phyloP scores from a whole-genome alignment of 1,139 yeast genomes.

The Protomyces pachydermus region DNA sequence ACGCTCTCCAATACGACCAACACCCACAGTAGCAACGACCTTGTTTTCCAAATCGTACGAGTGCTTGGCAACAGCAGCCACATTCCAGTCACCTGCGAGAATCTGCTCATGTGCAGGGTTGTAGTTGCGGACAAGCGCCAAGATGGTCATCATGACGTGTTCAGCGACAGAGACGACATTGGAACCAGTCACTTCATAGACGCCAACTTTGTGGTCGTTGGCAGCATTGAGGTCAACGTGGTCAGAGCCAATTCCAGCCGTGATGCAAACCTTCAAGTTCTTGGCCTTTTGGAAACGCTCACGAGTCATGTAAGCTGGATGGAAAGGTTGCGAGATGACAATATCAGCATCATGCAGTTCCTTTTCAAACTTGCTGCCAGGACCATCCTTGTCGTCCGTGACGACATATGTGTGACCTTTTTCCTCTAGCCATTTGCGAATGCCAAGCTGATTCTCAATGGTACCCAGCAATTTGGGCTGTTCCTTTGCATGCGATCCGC shows the following conservation, averaged over 20 bases:
- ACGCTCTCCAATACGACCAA: constrained; percentile 76
- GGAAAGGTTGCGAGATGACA: constrained; percentile 77
- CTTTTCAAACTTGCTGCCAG: constrained; percentile 54
- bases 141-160: constrained; percentile 70
- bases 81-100: constrained; percentile 61
- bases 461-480: constrained; percentile 63
- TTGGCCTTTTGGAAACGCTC: constrained; percentile 67
- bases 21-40: constrained; percentile 72
- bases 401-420: constrained; percentile 65
- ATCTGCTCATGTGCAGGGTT: constrained; percentile 74
- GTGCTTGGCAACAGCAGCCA: constrained; percentile 70
- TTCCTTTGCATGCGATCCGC: constrained; percentile 50
- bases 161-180: constrained; percentile 78
- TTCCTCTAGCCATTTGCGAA: constrained; percentile 58
- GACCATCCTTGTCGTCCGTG: constrained; percentile 69
- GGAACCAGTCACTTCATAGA: constrained; percentile 76
- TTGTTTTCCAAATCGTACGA: constrained; percentile 72
- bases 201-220: constrained; percentile 58
- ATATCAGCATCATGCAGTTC: constrained; percentile 67
- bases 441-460: constrained; percentile 69
- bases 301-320: constrained; percentile 68
- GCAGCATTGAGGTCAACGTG: constrained; percentile 73
- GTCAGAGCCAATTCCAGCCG: constrained; percentile 85
- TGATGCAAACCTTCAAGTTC: constrained; percentile 64
- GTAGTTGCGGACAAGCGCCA: constrained; percentile 64